Evolutionary conservation across 805 yeast species (phyloP).

Genomic region (Saturnispora besseyi): DNA sequence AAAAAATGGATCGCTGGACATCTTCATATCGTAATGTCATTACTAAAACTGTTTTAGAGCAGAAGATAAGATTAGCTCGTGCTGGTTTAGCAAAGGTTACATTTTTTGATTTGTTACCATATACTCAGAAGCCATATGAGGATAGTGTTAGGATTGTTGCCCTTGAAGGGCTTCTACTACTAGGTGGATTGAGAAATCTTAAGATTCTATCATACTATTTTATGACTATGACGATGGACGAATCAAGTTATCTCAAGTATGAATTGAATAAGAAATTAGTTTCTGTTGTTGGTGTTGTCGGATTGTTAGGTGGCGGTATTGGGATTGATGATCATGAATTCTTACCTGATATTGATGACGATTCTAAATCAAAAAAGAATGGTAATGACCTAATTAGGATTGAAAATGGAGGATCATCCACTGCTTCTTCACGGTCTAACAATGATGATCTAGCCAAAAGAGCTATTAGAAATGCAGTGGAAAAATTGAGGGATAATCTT

Average conservation of each 20-base stretch:
- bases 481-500: constrained; percentile 51
- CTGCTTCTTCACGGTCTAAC: constrained; percentile 38
- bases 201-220: constrained; percentile 55
- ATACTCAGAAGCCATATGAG: constrained; percentile 38
- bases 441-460: constrained; percentile 60
- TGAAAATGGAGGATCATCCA: constrained; percentile 40
- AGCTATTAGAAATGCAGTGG: constrained; percentile 56
- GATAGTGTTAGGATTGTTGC: constrained; percentile 57
- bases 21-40: constrained; percentile 60
- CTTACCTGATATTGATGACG: constrained; percentile 11
- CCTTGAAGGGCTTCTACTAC: constrained; percentile 53
- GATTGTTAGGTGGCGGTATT: constrained; percentile 51
- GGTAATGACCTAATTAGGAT: constrained; percentile 37
- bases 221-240: constrained; percentile 45
- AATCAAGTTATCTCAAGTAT: constrained; percentile 42
- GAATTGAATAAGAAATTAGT: constrained; percentile 40
- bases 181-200: constrained; percentile 71
- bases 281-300: constrained; percentile 54
- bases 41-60: constrained; percentile 46
- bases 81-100: constrained; percentile 44
- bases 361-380: constrained; percentile 5
- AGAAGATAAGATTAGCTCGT: constrained; percentile 50
- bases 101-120: constrained; percentile 46
- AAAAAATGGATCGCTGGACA: constrained; percentile 77
- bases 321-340: constrained; percentile 61